Evolutionary conservation across 1,139 yeast genomes (phyloP), one percentile per base, ranked within the genome.

Genomic region (Sugiyamaella xylanicola): DNA sequence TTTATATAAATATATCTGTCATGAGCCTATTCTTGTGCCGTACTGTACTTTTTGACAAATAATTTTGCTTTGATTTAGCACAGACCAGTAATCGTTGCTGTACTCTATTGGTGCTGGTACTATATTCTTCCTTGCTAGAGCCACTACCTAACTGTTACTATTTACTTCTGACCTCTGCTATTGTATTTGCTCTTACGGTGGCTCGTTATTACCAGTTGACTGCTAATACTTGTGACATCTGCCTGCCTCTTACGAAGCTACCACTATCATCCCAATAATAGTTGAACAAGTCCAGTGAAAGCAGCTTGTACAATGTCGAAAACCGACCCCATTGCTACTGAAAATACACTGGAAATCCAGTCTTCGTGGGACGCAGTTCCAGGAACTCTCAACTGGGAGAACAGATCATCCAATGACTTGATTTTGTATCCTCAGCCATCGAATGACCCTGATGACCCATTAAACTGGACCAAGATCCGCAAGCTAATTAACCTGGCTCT

Each of bases 301-400:
- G 9, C 29, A 25, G 29, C 8, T 9, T 5, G 9, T 5, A 25
- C 13, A 13, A 46, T 46, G 50, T 46, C 50, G n/a, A 46, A 46
- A 27, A 15, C 50, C 5, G 35, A 46, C 17, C 35, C 42, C 15
- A 13, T 36, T 46, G 39, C 50, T 4, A 46, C 20, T 37, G 42
- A 46, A 36, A 25, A 36, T 15, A 21, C 42, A 9, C 32, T 37
- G n/a, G 50, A 29, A 29, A 17, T 13, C 20, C 49, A 32, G 25
- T 25, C 35, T 13, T 21, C 45, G 2, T 49, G 53, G 53, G 43
- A 77, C 19, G 73, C 76, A 8, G 76, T 83, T 39, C 89, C 89
- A 0, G 89, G 89, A 22, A 84, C 87, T 3, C 74, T 82, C 9
- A 84, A 81, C 56, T 72, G 84, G 48, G 87, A 83, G 65, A 54